Evolutionary conservation across 2,329 filamentous ascomycete genomes (phyloP), one percentile per base, ranked within the genome.

Genomic region (Trichoderma polysporum): DNA sequence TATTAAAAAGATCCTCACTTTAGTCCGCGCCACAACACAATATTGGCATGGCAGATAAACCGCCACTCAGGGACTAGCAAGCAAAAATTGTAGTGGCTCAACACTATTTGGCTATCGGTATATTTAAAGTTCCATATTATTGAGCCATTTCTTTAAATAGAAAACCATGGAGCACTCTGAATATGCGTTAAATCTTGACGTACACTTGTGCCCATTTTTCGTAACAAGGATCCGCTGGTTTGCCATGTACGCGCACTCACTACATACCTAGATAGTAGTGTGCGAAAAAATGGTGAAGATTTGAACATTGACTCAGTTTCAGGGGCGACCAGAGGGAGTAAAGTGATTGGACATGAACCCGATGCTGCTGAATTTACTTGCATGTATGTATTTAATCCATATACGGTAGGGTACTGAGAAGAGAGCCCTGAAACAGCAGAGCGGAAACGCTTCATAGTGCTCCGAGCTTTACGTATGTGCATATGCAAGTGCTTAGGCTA

Each of bases 61-160:
- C 41, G 12, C 19, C 41, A n/a, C 39, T 41, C 13, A n/a, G n/a
- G 41, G 41, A 19, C n/a, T 12, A 19, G 9, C 41, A 45, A 19
- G n/a, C 19, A 45, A 17, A 19, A 22, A 41, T 10, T 19, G 17
- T 22, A 19, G 15, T 22, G 10, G 7, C n/a, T n/a, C 19, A 22
- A 10, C 8, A 45, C 41, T 22, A 22, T 22, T 12, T 10, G 1
- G n/a, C n/a, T n/a, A n/a, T n/a, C n/a, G n/a, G n/a, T n/a, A n/a
- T n/a, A n/a, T n/a, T n/a, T n/a, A 1, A 12, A 22, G 41, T 82
- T 78, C 70, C 69, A 75, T 4, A 83, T 85, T 6, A 63, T 88
- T 2, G 74, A 80, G 52, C 79, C 84, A 88, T 52, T 47, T 47
- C 56, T 59, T 47, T 59, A 33, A 33, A 10, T 59, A 59, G 56